Percentiles rank a stretch among this genome's conserved stretches.
Evolutionary conservation across 108 stramenopile genomes (phyloP).

Genomic region (Schizochytrium sp.): DNA sequence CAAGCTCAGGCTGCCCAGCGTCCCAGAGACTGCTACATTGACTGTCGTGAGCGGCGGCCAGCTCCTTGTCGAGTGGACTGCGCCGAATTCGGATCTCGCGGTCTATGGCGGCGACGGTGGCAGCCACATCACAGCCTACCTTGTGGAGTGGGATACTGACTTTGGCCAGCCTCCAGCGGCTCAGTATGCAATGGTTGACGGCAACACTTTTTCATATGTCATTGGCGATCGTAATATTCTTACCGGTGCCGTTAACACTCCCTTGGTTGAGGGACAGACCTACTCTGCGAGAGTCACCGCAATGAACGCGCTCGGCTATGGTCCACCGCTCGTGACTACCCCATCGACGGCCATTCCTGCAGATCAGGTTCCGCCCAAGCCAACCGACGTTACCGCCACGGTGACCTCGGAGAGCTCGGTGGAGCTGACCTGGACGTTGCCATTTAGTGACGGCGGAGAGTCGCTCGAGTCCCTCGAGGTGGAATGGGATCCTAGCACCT

Average conservation of each 20-base stretch:
- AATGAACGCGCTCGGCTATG: conserved; percentile 61
- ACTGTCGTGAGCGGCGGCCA: conserved; percentile 50
- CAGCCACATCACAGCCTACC: conserved; percentile 57
- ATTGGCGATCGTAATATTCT: conserved; percentile 67
- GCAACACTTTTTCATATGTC: conserved; percentile 30
- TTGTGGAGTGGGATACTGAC: conserved; percentile 66
- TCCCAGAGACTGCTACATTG: conserved; percentile 15
- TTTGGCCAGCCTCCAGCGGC: conserved; percentile 60
- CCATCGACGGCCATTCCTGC: conserved; percentile 47
- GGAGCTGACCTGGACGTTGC: conserved; percentile 45
- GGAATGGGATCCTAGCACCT: conserved; percentile 50
- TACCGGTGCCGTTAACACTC: conserved; percentile 54
- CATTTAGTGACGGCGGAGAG: conserved; percentile 60
- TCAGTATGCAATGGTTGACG: conserved; percentile 38
- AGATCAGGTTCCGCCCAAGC: conserved; percentile 49
- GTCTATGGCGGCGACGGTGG: conserved; percentile 71
- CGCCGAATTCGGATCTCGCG: conserved; percentile 47
- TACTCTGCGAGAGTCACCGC: conserved; percentile 65
- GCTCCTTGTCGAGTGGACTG: conserved; percentile 59
- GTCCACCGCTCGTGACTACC: conserved; percentile 38
- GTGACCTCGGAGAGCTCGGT: conserved; percentile 37
- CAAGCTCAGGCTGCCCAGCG: conserved; percentile 29
- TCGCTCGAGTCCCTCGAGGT: conserved; percentile 55
- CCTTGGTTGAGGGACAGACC: conserved; percentile 47
- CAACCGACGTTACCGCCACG: conserved; percentile 14